Base-by-base conservation (phyloP, 2,329 filamentous ascomycete genomes). In the Cylindrodendrum hubeiense region DNA sequence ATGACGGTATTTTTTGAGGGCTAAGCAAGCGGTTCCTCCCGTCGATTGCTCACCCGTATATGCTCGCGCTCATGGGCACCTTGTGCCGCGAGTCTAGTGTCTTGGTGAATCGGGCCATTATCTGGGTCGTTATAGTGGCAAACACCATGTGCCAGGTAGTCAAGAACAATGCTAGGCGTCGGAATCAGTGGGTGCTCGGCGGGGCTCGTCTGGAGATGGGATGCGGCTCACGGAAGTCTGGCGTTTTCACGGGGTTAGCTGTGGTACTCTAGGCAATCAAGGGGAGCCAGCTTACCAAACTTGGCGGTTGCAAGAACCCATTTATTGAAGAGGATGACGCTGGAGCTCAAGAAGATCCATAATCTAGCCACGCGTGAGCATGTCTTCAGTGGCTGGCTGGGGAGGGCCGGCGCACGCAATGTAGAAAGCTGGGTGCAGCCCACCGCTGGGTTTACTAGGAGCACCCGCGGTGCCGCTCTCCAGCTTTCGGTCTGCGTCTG, bases 101-200 rank as follows among this genome's bases (percentile, higher is more conserved):
- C 28, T 55, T 64, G 19, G 61, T 64, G 28, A 59, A 64, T 12
- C 51, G 51, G 26, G 61, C 41, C 61, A 64, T 64, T 8, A 64
- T 19, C 33, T 64, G 61, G 33, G 61, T 64, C 5, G 41, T 44
- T 1, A 13, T 30, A 17, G 61, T 64, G 24, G 61, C 61, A 24
- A 64, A 64, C 21, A 60, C 10, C 61, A 64, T 64, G 55, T 64
- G 61, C 61, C 61, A 64, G 55, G 61, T 64, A 26, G 61, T 64
- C 43, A 64, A 44, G 28, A 64, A 64, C 12, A 64, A 24, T 9
- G 61, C 61, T 64, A n/a, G 21, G 13, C 6, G 6, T 15, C 15
- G 8, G n/a, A 5, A 22, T 64, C n/a, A 60, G 55, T 39, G 24
- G 19, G 5, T 30, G 9, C 21, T 43, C 19, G 10, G 34, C 19